Conservation (phyloP, 306 rosid species). For the Clitoria ternatea region DNA sequence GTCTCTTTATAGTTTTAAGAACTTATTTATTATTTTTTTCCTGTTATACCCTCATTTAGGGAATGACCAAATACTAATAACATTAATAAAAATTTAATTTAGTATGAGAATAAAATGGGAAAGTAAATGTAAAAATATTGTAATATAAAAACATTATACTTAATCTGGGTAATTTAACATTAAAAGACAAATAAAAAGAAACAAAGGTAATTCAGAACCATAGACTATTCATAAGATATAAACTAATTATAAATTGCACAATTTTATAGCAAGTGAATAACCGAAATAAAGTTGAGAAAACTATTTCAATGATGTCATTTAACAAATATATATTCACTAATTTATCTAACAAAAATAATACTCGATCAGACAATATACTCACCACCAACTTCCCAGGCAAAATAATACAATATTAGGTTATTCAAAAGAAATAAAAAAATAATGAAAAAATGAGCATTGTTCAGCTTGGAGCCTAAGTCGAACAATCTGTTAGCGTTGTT, state of each 20-base stretch:
- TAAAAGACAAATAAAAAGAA: too few relatives aligned
- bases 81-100: too few relatives aligned
- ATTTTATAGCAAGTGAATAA: neutral
- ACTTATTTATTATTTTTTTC: too few relatives aligned
- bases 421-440: neutral
- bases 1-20: too few relatives aligned
- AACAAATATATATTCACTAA: slow-evolving; percentile 6
- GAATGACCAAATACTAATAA: too few relatives aligned
- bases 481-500: neutral
- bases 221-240: neutral
- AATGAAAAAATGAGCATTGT: neutral
- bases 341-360: neutral
- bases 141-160: too few relatives aligned
- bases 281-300: neutral
- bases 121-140: too few relatives aligned
- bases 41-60: too few relatives aligned
- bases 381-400: neutral
- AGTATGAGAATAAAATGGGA: too few relatives aligned
- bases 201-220: neutral
- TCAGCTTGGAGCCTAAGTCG: neutral
- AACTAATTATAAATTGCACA: neutral
- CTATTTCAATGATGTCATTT: neutral
- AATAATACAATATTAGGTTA: slow-evolving; percentile 9
- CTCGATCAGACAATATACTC: neutral
- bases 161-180: too few relatives aligned